Evolutionary conservation across 306 rosid genomes (phyloP), one percentile per base, ranked within the genome.

Genomic region (Rosa lucieae): DNA sequence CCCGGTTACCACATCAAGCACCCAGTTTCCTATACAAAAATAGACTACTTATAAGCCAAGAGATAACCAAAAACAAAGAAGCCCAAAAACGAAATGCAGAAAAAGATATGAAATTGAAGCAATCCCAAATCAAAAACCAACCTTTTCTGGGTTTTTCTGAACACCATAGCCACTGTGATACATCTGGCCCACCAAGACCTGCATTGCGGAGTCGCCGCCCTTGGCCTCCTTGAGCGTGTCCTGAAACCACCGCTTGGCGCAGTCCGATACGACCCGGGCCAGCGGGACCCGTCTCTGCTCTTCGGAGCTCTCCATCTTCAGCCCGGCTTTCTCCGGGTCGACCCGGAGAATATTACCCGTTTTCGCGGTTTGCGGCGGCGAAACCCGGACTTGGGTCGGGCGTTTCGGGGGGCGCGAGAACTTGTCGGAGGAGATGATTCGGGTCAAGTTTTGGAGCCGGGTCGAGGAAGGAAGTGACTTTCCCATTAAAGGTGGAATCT

Each of bases 141-240:
- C 97, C 97, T 88, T 92, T 67, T 70, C 76, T 46, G 91, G 87
- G 80, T 92, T 79, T 86, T 44, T 88, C 6, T 86, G 67, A 77
- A 92, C 92, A 42, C 98, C 98, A 80, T 94, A 92, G 76, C 97
- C 98, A 70, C 86, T 84, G 73, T 69, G 78, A 75, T 90, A 90
- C 97, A 94, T 94, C 78, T 94, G 94, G 3, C 88, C 94, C 42
- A 89, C 93, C 72, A 93, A 81, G 82, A 93, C 83, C 84, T 93
- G 94, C 94, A 89, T 90, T 43, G 84, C 47, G 51, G 32, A 55
- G 58, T 92, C 96, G 0, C 98, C 98, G 52, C 89, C 84, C 77
- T 78, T 90, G 2, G 98, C 97, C 86, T 90, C 96, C 85, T 88
- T 87, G 63, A 91, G 97, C 10, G 98, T 81, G 63, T 93, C 98